These are phyloP conservation scores for Gossypium anomalum DNA, from an alignment of 345 rosid species.

Conservation along the genomic window DNA sequence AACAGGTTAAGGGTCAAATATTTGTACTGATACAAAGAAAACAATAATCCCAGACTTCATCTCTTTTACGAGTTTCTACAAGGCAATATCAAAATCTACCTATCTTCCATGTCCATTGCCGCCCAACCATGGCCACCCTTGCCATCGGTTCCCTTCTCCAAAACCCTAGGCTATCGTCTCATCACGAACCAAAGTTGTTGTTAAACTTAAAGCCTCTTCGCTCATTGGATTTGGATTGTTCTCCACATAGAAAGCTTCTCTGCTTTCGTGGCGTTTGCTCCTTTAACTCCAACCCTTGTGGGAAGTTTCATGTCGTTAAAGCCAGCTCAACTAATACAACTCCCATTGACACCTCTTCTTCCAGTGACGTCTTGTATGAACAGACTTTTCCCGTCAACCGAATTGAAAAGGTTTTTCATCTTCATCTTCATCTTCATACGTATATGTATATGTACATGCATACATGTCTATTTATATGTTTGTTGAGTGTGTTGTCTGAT, in stretches of 20 bases:
- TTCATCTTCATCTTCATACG: background rate
- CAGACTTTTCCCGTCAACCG: slow-evolving; percentile 56
- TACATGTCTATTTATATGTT: background rate
- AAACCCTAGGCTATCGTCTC: background rate
- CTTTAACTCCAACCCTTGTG: slow-evolving; percentile 19
- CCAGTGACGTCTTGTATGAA: slow-evolving; percentile 38
- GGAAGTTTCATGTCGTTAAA: slow-evolving; percentile 20
- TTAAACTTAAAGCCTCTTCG: background rate
- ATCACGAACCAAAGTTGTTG: background rate
- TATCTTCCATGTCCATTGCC: background rate
- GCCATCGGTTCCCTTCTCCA: slow-evolving; percentile 6
- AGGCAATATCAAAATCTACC: background rate
- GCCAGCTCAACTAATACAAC: slow-evolving; percentile 52
- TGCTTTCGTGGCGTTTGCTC: slow-evolving; percentile 10
- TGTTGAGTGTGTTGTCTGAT: background rate
- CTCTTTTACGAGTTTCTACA: background rate
- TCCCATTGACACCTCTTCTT: slow-evolving; percentile 26
- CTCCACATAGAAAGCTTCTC: background rate
- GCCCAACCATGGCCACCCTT: slow-evolving; percentile 5
- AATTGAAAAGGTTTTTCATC: slow-evolving; percentile 43
- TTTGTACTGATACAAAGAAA: too few species aligned
- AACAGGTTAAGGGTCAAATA: too few species aligned
- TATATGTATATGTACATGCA: too few species aligned
- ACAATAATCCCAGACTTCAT: background rate
- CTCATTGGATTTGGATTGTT: background rate